Evolutionary conservation across 495 filamentous ascomycete genomes (phyloP).

Genomic region (Penicillium verhagenii): DNA sequence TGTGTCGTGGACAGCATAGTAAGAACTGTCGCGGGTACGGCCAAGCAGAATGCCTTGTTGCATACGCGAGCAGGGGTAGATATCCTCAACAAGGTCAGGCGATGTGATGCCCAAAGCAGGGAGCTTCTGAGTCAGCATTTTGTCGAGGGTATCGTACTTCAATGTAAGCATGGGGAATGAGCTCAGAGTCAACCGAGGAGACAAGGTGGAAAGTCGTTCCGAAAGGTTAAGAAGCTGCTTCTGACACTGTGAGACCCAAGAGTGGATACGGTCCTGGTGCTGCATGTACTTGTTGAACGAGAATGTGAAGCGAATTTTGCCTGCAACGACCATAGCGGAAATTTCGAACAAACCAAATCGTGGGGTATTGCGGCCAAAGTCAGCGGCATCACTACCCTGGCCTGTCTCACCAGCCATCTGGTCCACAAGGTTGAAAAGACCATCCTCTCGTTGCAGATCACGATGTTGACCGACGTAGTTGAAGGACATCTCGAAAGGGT

Average conservation of each 20-base stretch:
- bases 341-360: constrained; percentile 68
- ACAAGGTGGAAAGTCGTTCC: constrained; percentile 46
- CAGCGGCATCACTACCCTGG: constrained; percentile 50
- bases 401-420: constrained; percentile 48
- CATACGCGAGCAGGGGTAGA: constrained; percentile 66
- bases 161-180: constrained; percentile 63
- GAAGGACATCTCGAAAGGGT: constrained; percentile 69
- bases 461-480: constrained; percentile 67
- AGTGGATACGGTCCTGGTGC: constrained; percentile 54
- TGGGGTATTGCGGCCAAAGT: constrained; percentile 54
- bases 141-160: constrained; percentile 55
- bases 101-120: constrained; percentile 47
- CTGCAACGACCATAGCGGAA: constrained; percentile 57
- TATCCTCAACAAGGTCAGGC: constrained; percentile 52
- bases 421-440: constrained; percentile 58
- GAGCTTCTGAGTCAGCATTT: constrained; percentile 43
- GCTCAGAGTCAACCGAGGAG: constrained; percentile 55
- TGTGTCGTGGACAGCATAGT: constrained; percentile 61
- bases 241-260: constrained; percentile 61
- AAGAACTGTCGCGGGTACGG: constrained; percentile 52
- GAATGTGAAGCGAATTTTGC: constrained; percentile 62
- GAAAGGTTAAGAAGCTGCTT: constrained; percentile 52
- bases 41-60: constrained; percentile 68
- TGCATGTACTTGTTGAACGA: constrained; percentile 60
- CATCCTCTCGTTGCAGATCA: constrained; percentile 59